Conservation (phyloP, 73 alveolate species). For the Paramecium caudatum region DNA sequence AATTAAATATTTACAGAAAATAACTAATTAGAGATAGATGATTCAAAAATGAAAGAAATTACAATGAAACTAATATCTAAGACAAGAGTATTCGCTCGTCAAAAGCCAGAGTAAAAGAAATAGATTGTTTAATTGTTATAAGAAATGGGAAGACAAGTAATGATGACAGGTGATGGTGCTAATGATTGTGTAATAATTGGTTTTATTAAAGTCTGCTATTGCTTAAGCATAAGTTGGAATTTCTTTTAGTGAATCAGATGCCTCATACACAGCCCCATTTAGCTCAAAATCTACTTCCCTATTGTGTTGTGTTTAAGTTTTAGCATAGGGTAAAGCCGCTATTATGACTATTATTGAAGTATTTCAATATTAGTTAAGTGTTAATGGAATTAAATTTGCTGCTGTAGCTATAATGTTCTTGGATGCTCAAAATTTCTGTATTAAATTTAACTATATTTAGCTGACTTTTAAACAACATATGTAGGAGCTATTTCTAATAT, state of each 20-base stretch:
- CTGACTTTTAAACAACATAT: conserved; percentile 41
- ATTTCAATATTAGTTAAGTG: conserved; percentile 28
- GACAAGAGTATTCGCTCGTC: conserved; percentile 71
- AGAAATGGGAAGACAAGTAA: conserved; percentile 51
- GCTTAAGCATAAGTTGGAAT: conserved; percentile 73
- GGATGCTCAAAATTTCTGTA: conserved; percentile 30
- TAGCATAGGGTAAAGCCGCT: conserved; percentile 74
- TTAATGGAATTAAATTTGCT: conserved; percentile 37
- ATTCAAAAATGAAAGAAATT: conserved; percentile 9
- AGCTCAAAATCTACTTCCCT: conserved; percentile 59
- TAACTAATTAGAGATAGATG: conserved; percentile 24
- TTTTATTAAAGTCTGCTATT: conserved; percentile 57
- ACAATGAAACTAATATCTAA: conserved; percentile 37
- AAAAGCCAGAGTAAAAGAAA: conserved; percentile 72
- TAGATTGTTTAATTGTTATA: conserved; percentile 49
- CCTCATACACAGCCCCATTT: conserved; percentile 76
- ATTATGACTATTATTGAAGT: conserved; percentile 64
- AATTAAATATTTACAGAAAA: conserved; percentile 39
- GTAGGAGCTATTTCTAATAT: conserved; percentile 11
- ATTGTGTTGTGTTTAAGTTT: conserved; percentile 44
- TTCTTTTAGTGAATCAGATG: conserved; percentile 73
- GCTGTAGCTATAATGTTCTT: conserved; percentile 20
- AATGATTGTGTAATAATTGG: conserved; percentile 70
- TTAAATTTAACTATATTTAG: neutral
- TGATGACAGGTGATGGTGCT: conserved; percentile 79